These are phyloP conservation scores for Cicer pinnatifidum DNA, from an alignment of 306 rosid genomes.

Conservation along the genomic window DNA sequence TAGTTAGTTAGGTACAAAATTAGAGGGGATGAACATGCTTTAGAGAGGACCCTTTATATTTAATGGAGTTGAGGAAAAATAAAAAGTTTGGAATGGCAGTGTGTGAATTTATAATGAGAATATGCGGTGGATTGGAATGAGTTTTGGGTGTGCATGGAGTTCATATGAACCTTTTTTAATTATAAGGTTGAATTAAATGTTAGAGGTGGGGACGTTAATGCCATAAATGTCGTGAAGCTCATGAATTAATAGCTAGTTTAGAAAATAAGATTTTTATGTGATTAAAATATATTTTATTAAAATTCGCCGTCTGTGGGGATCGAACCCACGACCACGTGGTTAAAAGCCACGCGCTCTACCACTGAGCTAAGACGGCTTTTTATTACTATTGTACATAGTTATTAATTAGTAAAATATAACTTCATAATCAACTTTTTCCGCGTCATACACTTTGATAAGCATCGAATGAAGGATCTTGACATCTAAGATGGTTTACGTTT, in stretches of 20 bases:
- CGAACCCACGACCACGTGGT: slow-evolving; percentile 82
- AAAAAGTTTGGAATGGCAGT: neutral
- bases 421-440: too few species aligned
- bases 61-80: neutral
- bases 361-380: slow-evolving; percentile 65
- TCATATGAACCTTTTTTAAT: slow-evolving; percentile 54
- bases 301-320: slow-evolving; percentile 74
- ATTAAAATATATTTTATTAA: neutral
- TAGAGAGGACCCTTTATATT: slow-evolving; percentile 21
- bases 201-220: slow-evolving; percentile 59
- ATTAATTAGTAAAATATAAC: too few species aligned
- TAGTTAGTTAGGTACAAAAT: slow-evolving; percentile 44
- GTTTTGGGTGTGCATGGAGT: slow-evolving; percentile 46
- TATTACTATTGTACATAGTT: too few species aligned
- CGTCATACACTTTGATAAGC: too few species aligned
- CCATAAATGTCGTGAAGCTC: slow-evolving; percentile 52
- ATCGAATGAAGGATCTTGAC: too few species aligned
- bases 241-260: slow-evolving; percentile 11
- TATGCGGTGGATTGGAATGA: slow-evolving; percentile 53
- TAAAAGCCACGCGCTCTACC: slow-evolving; percentile 81
- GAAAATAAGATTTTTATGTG: neutral
- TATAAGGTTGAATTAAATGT: slow-evolving; percentile 13
- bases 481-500: too few species aligned
- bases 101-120: slow-evolving; percentile 44
- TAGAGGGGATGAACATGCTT: slow-evolving; percentile 34